phyloP scores from a whole-genome alignment of 1,284 basidiomycete genomes.

The Moesziomyces sp. region DNA sequence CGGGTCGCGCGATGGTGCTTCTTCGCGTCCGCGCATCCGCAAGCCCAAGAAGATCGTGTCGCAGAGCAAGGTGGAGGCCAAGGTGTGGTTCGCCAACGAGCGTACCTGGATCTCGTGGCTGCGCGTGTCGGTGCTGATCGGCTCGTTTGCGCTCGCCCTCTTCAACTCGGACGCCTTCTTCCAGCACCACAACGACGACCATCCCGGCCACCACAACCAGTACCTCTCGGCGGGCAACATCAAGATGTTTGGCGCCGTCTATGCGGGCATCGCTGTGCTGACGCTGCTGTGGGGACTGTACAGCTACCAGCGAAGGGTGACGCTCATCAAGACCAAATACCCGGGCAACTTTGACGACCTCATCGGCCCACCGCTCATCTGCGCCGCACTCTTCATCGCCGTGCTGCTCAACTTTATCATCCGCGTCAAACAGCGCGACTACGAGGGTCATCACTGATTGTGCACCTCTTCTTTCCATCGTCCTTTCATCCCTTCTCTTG shows the following conservation, averaged over 20 bases:
- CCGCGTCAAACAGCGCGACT: constrained; percentile 51
- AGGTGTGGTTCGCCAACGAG: constrained; percentile 68
- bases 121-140: constrained; percentile 84
- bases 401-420: constrained; percentile 66
- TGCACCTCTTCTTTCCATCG: neutral
- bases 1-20: constrained; percentile 6
- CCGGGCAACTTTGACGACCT: constrained; percentile 79
- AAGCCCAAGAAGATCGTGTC: constrained; percentile 71
- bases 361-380: constrained; percentile 65
- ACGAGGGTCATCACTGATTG: constrained; percentile 25
- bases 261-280: constrained; percentile 75
- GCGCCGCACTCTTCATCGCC: constrained; percentile 62
- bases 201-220: constrained; percentile 25
- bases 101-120: constrained; percentile 87
- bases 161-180: constrained; percentile 79
- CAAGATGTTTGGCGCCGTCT: constrained; percentile 82
- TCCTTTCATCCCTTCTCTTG: no score
- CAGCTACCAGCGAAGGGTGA: constrained; percentile 87
- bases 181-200: constrained; percentile 44
- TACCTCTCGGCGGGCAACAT: constrained; percentile 70
- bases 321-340: constrained; percentile 88
- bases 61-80: constrained; percentile 65
- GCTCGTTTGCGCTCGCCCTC: constrained; percentile 84
- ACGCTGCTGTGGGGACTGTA: constrained; percentile 80
- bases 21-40: constrained; percentile 46